Percentiles rank a stretch among this genome's conserved stretches.
These are phyloP conservation scores for Filobasidium floriforme DNA, from an alignment of 768 basidiomycete genomes.

Conservation along the genomic window DNA sequence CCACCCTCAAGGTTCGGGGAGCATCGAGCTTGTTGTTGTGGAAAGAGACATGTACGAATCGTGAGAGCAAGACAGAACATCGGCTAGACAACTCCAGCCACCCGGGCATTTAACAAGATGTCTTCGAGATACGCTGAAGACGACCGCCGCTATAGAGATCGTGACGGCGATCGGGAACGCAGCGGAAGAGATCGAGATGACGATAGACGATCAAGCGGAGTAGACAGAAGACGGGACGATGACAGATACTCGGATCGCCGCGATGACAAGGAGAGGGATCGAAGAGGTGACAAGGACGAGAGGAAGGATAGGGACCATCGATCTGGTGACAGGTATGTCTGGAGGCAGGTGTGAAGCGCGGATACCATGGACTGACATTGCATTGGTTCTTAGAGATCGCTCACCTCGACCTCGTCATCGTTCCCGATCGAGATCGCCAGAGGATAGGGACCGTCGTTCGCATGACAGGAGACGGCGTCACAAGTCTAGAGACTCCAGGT, in stretches of 20 bases:
- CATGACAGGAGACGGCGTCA: conserved; percentile 20
- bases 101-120: too few relatives aligned
- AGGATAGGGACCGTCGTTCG: conserved; percentile 16
- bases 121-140: too few relatives aligned
- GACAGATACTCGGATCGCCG: conserved; percentile 10
- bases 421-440: conserved; percentile 13
- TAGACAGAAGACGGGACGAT: conserved; percentile 1
- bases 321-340: conserved; percentile 6
- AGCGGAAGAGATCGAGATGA: not conserved
- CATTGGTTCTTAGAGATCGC: not conserved
- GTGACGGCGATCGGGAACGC: too few relatives aligned
- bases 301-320: conserved; percentile 5
- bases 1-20: too few relatives aligned
- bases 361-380: not conserved
- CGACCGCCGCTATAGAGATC: too few relatives aligned
- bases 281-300: conserved; percentile 4
- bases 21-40: too few relatives aligned
- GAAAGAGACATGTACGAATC: too few relatives aligned
- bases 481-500: conserved; percentile 15
- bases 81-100: too few relatives aligned
- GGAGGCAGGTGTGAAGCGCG: not conserved
- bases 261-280: conserved; percentile 6
- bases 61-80: too few relatives aligned
- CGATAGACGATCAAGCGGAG: conserved; percentile 1
- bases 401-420: conserved; percentile 17